Evolutionary conservation across 1,139 yeast species (phyloP), one percentile per base, ranked within the genome.

Genomic region (Yamadazyma atmosphaerica): DNA sequence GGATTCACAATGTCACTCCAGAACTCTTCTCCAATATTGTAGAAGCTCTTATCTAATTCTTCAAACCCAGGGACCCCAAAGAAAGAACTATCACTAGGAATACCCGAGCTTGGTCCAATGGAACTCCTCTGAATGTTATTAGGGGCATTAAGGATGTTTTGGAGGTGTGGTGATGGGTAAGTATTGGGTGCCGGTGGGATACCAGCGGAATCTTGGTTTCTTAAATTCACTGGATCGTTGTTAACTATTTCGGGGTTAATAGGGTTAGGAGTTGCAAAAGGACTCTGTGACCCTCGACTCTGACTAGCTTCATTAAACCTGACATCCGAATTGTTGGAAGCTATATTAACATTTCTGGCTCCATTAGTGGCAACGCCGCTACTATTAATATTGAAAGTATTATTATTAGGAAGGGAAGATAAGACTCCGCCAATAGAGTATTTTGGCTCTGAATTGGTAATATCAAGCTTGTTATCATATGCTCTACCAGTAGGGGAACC

Each of bases 1-100:
- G 70, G 56, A 40, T 66, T 62, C 32, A 70, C 54, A 32, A 70
- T 56, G 42, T 70, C 71, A 7, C 67, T 56, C 76, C 76, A 70
- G 43, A 69, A 70, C 41, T 70, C 76, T 45, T 69, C 76, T 34
- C 68, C 67, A 13, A 70, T 54, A 13, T 65, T 60, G 46, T 55
- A 51, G 37, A 61, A 59, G 18, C 63, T 57, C 35, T 55, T 55
- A 36, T 65, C 70, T 21, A 65, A 43, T 38, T 58, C 65, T 32
- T 54, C 48, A 32, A 49, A 39, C 12, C 50, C 46, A 5, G 36
- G 40, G 4, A 37, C 35, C 4, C 40, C 40, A 14, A 37, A 37
- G 15, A 33, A 37, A 10, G 40, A 33, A 14, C 28, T 26, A 15
- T 16, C 25, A 25, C 34, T 19, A 19, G 28, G 10, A 11, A 30